Percentiles rank a stretch among this genome's conserved stretches.
phyloP scores from a whole-genome alignment of 202 grass and related monocot species.

The Zoysia matrella region DNA sequence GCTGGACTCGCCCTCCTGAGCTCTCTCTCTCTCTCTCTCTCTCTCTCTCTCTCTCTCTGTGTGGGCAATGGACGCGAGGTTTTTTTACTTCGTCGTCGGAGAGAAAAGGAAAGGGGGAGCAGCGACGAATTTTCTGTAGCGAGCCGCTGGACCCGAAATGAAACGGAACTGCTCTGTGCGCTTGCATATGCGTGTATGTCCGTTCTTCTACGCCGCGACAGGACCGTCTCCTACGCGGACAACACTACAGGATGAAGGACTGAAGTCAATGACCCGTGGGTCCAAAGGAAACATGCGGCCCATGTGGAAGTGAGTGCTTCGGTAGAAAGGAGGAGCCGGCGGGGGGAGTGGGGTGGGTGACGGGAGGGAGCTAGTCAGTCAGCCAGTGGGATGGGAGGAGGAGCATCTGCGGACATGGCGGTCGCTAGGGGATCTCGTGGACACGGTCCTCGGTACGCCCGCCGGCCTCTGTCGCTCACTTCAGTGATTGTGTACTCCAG shows the following conservation, averaged over 20 bases:
- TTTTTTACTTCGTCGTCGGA: neutral
- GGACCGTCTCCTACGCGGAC: constrained; percentile 15
- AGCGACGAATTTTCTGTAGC: constrained; percentile 24
- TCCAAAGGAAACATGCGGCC: fast-evolving
- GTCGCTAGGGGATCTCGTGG: constrained; percentile 17
- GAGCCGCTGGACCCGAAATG: neutral
- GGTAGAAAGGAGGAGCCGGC: fast-evolving
- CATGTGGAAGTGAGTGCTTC: neutral
- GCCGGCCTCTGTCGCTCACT: too few species aligned
- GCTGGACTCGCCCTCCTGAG: neutral
- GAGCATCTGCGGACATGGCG: constrained; percentile 43
- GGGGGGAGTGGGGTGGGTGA: constrained; percentile 32
- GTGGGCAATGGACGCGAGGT: neutral
- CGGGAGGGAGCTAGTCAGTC: constrained; percentile 38
- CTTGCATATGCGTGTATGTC: constrained; percentile 20
- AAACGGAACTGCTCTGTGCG: constrained; percentile 2
- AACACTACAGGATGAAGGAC: neutral
- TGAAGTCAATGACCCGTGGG: neutral
- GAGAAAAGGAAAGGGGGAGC: neutral
- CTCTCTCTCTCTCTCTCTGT: neutral
- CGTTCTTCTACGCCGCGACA: constrained; percentile 36
- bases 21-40: neutral
- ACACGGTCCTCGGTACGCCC: constrained; percentile 46
- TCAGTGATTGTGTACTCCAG: too few species aligned
- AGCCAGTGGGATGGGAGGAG: neutral